Base-by-base conservation (phyloP, 371 early-diverging fungal genomes). In the Umbelopsis sp. region DNA sequence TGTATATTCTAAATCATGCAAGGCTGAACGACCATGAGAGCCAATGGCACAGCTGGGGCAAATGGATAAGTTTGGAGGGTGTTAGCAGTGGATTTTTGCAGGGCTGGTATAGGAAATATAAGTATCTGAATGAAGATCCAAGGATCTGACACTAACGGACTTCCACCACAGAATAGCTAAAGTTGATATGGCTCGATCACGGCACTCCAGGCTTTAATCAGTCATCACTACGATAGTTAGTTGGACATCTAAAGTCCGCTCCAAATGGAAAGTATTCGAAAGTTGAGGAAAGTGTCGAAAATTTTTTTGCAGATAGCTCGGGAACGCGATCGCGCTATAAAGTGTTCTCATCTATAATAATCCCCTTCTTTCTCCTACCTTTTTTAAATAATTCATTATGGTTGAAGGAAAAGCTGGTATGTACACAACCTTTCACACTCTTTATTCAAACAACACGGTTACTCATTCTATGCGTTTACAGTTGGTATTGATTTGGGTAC, bases 401-500 rank as follows among this genome's bases (percentile, higher is more conserved):
- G 72, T 74, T 76, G 77, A 72, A 72, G 76, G 77, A 76, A 76
- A 92, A 96, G 88, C 90, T 98, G 78, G 92, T 99, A 75, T 91
- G 93, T 11, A 35, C 11, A 57, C 57, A 32, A 32, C 24, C 14
- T 50, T 51, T 44, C 18, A n/a, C 32, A 35, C 24, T 24, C n/a
- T 46, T 24, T 46, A 29, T 70, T 63, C 6, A 1, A 16, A 16
- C 48, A 5, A 48, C 48, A 12, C 1, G 10, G 18, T 20, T 20
- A 16, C 18, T 48, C 48, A 48, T 20, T 10, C 20, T 12, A 20
- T 51, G 32, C 38, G 25, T 51, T 74, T 72, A 69, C 81, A 74
- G 86, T 94, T 82, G 94, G 94, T 87, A 94, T 94, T 83, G 98
- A 99, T 91, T 90, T 99, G 83, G 99, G 99, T 83, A 99, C 99